Conservation (phyloP, 2,329 filamentous ascomycete species). For the Zymoseptoria pseudotritici region DNA sequence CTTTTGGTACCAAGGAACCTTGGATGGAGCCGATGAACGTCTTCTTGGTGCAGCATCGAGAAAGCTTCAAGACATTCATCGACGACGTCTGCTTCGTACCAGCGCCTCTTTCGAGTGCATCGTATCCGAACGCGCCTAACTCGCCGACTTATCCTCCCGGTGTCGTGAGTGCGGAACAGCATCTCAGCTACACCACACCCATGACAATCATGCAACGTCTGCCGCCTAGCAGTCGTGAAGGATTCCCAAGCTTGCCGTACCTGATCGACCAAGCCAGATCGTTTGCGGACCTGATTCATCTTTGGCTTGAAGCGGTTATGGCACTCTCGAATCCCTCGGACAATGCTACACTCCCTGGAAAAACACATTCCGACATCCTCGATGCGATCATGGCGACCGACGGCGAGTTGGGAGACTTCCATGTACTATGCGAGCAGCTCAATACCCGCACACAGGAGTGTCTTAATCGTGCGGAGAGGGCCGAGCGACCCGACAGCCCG, state of each 20-base stretch:
- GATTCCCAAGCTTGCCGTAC: conserved; percentile 87
- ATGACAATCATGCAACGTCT: conserved; percentile 81
- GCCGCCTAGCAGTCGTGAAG: conserved; percentile 73
- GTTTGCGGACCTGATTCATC: conserved; percentile 72
- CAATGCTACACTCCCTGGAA: conserved; percentile 12
- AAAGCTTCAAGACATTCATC: conserved; percentile 78
- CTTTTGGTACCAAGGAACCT: conserved; percentile 88
- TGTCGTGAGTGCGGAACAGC: conserved; percentile 25
- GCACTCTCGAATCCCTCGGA: conserved; percentile 13
- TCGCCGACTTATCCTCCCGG: conserved; percentile 22
- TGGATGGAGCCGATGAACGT: conserved; percentile 99
- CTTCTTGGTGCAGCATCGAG: conserved; percentile 68
- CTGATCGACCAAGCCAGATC: conserved; percentile 83
- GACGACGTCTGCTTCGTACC: conserved; percentile 80
- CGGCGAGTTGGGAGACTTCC: conserved; percentile 43
- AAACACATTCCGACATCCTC: conserved; percentile 28
- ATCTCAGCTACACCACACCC: conserved; percentile 68
- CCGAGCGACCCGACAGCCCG: conserved; percentile 43
- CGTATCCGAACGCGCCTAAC: conserved; percentile 29
- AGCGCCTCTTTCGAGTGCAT: conserved; percentile 51
- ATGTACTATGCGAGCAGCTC: conserved; percentile 42
- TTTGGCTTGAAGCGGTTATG: conserved; percentile 59
- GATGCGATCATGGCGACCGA: conserved; percentile 28
- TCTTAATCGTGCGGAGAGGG: conserved; percentile 45
- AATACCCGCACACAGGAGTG: conserved; percentile 44